phyloP scores from a whole-genome alignment of 768 basidiomycete genomes.

The Xerocomellus intermedius region DNA sequence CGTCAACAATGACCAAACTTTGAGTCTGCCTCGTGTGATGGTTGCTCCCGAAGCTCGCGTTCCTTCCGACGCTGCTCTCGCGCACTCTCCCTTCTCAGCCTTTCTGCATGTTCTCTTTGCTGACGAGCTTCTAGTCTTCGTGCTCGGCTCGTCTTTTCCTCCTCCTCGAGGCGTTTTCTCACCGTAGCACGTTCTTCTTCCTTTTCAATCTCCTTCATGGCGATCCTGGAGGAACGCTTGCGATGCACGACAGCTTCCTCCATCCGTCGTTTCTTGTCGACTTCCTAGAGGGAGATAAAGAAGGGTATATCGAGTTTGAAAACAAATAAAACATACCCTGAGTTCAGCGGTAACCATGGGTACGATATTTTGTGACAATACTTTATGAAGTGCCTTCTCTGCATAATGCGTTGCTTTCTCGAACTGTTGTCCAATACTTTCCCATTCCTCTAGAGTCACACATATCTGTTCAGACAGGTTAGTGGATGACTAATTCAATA shows the following conservation, averaged over 20 bases:
- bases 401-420: slow-evolving; percentile 72
- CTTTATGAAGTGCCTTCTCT: slow-evolving; percentile 76
- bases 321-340: slow-evolving; percentile 40
- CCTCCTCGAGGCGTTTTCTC: slow-evolving; percentile 61
- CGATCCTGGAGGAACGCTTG: slow-evolving; percentile 89
- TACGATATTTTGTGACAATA: slow-evolving; percentile 62
- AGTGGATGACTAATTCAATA: neutral
- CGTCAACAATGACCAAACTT: slow-evolving; percentile 11
- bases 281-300: slow-evolving; percentile 45
- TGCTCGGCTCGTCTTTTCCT: slow-evolving; percentile 64
- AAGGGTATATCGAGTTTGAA: neutral
- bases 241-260: slow-evolving; percentile 80
- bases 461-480: slow-evolving; percentile 58
- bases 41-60: slow-evolving; percentile 32
- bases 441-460: slow-evolving; percentile 82
- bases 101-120: slow-evolving; percentile 56
- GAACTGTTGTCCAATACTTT: slow-evolving; percentile 72
- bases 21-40: slow-evolving; percentile 4
- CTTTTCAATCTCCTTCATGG: slow-evolving; percentile 74
- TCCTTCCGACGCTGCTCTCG: slow-evolving; percentile 49
- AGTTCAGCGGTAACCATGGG: slow-evolving; percentile 70
- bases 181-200: slow-evolving; percentile 66
- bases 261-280: slow-evolving; percentile 56
- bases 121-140: slow-evolving; percentile 55
- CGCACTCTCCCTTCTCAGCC: slow-evolving; percentile 54